phyloP scores from a whole-genome alignment of 2,329 filamentous ascomycete species.

The Xylaria sp. region DNA sequence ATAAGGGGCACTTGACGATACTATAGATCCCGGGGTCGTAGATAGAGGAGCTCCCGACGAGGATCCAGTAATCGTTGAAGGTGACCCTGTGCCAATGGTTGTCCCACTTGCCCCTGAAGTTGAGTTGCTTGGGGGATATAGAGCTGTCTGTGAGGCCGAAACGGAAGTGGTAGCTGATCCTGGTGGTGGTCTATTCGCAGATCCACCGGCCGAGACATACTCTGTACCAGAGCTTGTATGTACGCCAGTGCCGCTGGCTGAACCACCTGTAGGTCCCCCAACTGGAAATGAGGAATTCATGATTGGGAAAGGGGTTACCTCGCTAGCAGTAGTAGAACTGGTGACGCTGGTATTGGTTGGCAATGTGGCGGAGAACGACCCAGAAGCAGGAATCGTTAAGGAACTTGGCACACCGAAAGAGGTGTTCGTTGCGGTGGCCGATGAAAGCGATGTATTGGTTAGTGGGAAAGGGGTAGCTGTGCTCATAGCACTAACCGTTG shows the following conservation, averaged over 20 bases:
- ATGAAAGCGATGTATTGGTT: slow-evolving; percentile 22
- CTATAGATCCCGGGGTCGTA: neutral
- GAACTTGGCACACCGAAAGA: slow-evolving; percentile 7
- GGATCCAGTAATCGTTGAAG: slow-evolving; percentile 9
- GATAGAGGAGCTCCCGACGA: slow-evolving; percentile 6
- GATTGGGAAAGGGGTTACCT: slow-evolving; percentile 14
- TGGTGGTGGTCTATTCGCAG: slow-evolving; percentile 12
- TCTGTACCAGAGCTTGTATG: neutral
- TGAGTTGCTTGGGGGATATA: slow-evolving; percentile 28
- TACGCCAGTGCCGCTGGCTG: neutral
- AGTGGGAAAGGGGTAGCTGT: slow-evolving; percentile 22
- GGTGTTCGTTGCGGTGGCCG: neutral
- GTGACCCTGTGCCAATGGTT: slow-evolving; percentile 11
- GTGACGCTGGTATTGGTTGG: neutral
- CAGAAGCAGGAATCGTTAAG: slow-evolving; percentile 9
- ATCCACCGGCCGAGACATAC: slow-evolving; percentile 2
- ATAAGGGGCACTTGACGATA: slow-evolving; percentile 18
- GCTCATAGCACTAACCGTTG: slow-evolving; percentile 29
- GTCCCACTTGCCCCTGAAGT: slow-evolving; percentile 17
- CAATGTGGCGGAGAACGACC: slow-evolving; percentile 2
- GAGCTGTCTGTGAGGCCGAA: slow-evolving; percentile 6
- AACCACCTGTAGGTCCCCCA: slow-evolving; percentile 14
- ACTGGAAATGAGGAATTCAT: slow-evolving; percentile 28
- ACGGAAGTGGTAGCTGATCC: slow-evolving; percentile 8
- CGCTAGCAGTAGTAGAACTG: slow-evolving; percentile 16